Percentiles rank a stretch among this genome's conserved stretches.
These are phyloP conservation scores for Wickerhamiella galacta DNA, from an alignment of 805 yeast species.

Conservation along the genomic window DNA sequence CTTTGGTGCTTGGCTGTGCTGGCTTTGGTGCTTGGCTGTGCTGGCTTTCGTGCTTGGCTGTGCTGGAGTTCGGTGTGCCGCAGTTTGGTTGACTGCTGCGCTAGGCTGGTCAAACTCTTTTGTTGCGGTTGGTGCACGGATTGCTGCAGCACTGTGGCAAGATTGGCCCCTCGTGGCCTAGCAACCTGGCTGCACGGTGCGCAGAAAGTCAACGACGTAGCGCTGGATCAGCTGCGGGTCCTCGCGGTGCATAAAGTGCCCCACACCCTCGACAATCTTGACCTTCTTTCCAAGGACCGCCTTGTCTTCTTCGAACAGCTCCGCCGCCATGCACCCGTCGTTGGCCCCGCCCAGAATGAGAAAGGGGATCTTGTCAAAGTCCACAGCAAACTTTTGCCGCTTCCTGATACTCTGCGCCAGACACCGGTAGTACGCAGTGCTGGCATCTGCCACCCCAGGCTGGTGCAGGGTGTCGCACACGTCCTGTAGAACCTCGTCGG, in stretches of 20 bases:
- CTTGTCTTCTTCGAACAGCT: conserved; percentile 9
- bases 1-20: too few species aligned
- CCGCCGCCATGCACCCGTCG: conserved; percentile 15
- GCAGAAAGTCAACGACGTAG: conserved; percentile 4
- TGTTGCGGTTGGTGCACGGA: too few species aligned
- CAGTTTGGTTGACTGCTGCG: too few species aligned
- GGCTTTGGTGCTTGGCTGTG: too few species aligned
- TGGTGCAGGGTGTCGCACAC: conserved; percentile 12
- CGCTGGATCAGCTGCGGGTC: conserved; percentile 12
- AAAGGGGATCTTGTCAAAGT: conserved; percentile 2
- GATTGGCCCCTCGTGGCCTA: too few species aligned
- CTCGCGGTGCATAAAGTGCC: conserved; percentile 19
- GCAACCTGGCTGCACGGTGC: too few species aligned
- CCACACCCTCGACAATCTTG: conserved; percentile 11
- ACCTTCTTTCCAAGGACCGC: conserved; percentile 7
- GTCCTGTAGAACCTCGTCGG: conserved; percentile 8
- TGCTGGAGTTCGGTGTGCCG: too few species aligned
- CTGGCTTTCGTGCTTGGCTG: too few species aligned
- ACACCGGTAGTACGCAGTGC: conserved; percentile 17
- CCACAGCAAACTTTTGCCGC: not conserved
- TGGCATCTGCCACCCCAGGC: conserved; percentile 14
- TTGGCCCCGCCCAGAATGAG: conserved; percentile 13
- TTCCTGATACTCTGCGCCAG: not conserved
- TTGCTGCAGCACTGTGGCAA: too few species aligned
- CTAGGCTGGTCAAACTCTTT: too few species aligned